Evolutionary conservation across 257 asterid genomes (phyloP).

Genomic region (Solanum sparsipilum): DNA sequence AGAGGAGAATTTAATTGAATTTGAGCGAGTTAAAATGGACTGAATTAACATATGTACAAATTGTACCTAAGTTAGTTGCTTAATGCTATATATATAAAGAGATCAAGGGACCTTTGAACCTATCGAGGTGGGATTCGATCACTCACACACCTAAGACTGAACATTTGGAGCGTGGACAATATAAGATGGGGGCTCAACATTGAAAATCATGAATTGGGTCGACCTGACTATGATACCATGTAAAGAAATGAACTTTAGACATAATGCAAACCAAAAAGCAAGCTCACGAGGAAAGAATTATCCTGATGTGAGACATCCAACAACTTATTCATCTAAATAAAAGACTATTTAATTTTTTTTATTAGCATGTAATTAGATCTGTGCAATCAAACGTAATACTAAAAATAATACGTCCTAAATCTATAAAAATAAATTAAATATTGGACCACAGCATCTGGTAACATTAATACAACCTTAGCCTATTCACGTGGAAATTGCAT

Average conservation of each 20-base stretch:
- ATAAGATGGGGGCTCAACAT: neutral
- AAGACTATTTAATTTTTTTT: neutral
- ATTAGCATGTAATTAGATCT: neutral
- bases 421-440: neutral
- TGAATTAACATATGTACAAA: neutral
- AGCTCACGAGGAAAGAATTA: fast-evolving
- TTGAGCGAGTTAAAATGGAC: neutral
- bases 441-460: neutral
- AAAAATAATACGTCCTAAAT: neutral
- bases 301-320: neutral
- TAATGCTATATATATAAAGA: neutral
- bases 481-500: neutral
- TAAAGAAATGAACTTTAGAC: neutral
- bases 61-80: neutral
- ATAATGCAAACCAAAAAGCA: neutral
- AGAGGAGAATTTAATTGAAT: neutral
- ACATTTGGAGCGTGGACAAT: neutral
- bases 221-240: no score
- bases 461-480: neutral
- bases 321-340: neutral
- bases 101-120: neutral
- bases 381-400: neutral
- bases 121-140: neutral
- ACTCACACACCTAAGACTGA: neutral
- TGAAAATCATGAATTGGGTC: neutral